Conservation (phyloP, 176 grass and related monocot species). For the Otatea glauca region DNA sequence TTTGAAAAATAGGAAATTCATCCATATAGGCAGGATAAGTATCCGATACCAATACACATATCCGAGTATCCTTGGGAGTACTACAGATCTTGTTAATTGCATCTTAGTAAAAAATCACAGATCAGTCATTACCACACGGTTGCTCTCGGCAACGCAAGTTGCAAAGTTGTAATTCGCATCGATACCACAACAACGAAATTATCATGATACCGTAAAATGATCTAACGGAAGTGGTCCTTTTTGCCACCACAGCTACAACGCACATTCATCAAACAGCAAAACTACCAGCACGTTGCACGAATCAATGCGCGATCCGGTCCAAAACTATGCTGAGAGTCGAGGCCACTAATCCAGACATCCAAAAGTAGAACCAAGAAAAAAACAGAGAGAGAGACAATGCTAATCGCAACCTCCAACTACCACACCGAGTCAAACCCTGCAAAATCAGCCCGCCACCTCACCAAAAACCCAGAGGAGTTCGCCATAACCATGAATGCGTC, state of each 20-base stretch:
- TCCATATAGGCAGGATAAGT: too few relatives aligned
- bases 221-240: constrained; percentile 11
- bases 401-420: background rate
- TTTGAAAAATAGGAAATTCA: too few relatives aligned
- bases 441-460: background rate
- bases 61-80: too few relatives aligned
- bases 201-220: constrained; percentile 31
- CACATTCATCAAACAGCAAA: constrained; percentile 17
- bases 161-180: constrained; percentile 38
- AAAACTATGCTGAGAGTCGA: background rate
- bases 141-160: background rate
- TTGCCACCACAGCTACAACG: constrained; percentile 27
- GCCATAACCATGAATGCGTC: background rate
- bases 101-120: background rate
- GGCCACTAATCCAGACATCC: background rate
- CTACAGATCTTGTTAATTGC: constrained; percentile 34
- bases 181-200: constrained; percentile 20
- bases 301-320: constrained; percentile 17
- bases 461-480: background rate
- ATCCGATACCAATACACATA: too few relatives aligned
- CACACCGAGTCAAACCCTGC: background rate
- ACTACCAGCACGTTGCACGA: constrained; percentile 10
- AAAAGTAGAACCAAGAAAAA: background rate
- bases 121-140: background rate
- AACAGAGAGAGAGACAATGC: background rate